Evolutionary conservation across 2,329 filamentous ascomycete species (phyloP).

Genomic region (Sporothrix phasma): DNA sequence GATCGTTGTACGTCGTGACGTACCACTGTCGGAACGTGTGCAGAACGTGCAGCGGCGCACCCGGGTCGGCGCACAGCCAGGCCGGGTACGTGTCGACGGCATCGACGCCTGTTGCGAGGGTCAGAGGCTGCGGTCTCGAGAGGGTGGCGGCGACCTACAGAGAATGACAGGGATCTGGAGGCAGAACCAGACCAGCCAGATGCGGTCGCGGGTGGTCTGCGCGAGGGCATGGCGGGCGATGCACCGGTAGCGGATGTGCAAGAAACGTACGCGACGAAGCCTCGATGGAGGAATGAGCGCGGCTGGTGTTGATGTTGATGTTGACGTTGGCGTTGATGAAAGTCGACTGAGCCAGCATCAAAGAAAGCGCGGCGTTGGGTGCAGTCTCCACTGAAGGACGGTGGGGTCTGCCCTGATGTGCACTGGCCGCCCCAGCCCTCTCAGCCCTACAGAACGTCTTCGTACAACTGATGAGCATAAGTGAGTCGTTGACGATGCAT

Average conservation of each 20-base stretch:
- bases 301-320: neutral
- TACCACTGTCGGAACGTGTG: slow-evolving; percentile 38
- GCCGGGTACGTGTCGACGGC: slow-evolving; percentile 43
- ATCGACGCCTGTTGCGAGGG: slow-evolving; percentile 41
- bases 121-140: neutral
- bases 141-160: slow-evolving; percentile 20
- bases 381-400: too few relatives aligned
- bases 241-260: neutral
- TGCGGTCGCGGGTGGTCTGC: slow-evolving; percentile 19
- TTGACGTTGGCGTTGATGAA: neutral
- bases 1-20: slow-evolving; percentile 40
- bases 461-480: too few relatives aligned
- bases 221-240: neutral
- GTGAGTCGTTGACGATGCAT: too few relatives aligned
- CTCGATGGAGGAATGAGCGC: neutral
- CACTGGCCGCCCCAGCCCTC: too few relatives aligned
- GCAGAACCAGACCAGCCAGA: slow-evolving; percentile 28
- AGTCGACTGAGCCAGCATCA: too few relatives aligned
- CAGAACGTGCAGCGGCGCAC: slow-evolving; percentile 39
- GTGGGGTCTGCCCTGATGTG: too few relatives aligned
- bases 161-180: slow-evolving; percentile 26
- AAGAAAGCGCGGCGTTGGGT: too few relatives aligned
- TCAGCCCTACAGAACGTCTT: too few relatives aligned
- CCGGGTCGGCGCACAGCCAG: slow-evolving; percentile 32
- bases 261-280: neutral